Percentiles rank a stretch among this genome's conserved stretches.
These are phyloP conservation scores for Alternaria alternata DNA, from an alignment of 2,329 filamentous ascomycete genomes.

Conservation along the genomic window DNA sequence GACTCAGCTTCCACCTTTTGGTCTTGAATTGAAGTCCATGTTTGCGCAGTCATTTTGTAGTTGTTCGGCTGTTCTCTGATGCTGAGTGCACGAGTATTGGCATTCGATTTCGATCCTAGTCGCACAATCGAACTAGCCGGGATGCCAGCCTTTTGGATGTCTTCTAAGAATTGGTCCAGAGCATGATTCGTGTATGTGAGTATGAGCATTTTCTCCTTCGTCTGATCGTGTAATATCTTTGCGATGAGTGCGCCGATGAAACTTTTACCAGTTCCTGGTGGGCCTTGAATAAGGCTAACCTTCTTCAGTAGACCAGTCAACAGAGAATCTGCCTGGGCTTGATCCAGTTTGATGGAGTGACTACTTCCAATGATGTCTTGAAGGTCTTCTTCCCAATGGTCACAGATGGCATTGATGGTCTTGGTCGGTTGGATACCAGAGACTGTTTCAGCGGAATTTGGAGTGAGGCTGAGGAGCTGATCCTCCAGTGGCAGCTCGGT, in stretches of 20 bases:
- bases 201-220: constrained; percentile 65
- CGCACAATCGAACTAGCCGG: constrained; percentile 62
- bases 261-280: constrained; percentile 80
- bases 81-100: constrained; percentile 58
- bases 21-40: constrained; percentile 55
- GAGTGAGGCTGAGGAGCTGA: constrained; percentile 56
- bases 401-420: constrained; percentile 36
- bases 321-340: constrained; percentile 66
- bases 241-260: constrained; percentile 71
- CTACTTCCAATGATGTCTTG: constrained; percentile 27
- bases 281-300: constrained; percentile 73
- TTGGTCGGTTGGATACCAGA: constrained; percentile 35
- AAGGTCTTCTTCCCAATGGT: constrained; percentile 26
- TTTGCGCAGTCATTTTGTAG: constrained; percentile 43
- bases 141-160: constrained; percentile 69
- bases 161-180: constrained; percentile 63
- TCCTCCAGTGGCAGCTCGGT: constrained; percentile 64
- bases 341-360: constrained; percentile 54
- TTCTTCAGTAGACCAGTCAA: constrained; percentile 61
- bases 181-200: constrained; percentile 71
- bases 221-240: constrained; percentile 62
- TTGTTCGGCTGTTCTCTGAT: constrained; percentile 54
- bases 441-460: constrained; percentile 23
- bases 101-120: constrained; percentile 67
- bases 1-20: constrained; percentile 50